Conservation (phyloP, 176 grass and related monocot genomes). For the Oryza meridionalis region DNA sequence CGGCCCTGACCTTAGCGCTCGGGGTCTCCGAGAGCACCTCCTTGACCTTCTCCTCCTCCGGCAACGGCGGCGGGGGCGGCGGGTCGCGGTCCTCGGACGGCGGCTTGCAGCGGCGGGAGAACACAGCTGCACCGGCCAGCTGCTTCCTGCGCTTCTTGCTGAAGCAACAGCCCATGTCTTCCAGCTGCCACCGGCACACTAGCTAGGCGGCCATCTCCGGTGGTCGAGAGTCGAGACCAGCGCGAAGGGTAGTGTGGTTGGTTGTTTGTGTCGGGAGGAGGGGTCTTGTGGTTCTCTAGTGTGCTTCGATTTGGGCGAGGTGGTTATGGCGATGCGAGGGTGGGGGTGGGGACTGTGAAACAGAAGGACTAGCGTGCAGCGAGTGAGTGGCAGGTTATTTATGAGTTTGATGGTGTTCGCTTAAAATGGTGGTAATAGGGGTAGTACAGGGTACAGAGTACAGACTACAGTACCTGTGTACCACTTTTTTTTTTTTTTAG, state of each 20-base stretch:
- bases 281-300: neutral
- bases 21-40: slow-evolving; percentile 86
- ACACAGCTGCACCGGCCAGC: neutral
- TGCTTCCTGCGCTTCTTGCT: slow-evolving; percentile 55
- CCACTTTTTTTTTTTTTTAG: too few species aligned
- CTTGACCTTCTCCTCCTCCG: slow-evolving; percentile 92
- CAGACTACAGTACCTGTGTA: neutral
- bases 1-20: slow-evolving; percentile 31
- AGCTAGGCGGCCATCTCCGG: slow-evolving; percentile 27
- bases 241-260: neutral
- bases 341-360: neutral
- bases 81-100: slow-evolving; percentile 42
- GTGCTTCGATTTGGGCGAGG: slow-evolving; percentile 38
- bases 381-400: neutral
- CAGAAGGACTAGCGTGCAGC: neutral
- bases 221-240: neutral
- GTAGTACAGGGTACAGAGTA: neutral
- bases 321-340: slow-evolving; percentile 12
- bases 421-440: neutral
- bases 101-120: slow-evolving; percentile 2
- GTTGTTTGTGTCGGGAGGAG: neutral
- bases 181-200: neutral
- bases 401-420: neutral
- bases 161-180: slow-evolving; percentile 70
- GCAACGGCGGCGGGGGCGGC: slow-evolving; percentile 47